Base-by-base conservation (phyloP, 352 stramenopile genomes). In the Pythium phragmitis region DNA sequence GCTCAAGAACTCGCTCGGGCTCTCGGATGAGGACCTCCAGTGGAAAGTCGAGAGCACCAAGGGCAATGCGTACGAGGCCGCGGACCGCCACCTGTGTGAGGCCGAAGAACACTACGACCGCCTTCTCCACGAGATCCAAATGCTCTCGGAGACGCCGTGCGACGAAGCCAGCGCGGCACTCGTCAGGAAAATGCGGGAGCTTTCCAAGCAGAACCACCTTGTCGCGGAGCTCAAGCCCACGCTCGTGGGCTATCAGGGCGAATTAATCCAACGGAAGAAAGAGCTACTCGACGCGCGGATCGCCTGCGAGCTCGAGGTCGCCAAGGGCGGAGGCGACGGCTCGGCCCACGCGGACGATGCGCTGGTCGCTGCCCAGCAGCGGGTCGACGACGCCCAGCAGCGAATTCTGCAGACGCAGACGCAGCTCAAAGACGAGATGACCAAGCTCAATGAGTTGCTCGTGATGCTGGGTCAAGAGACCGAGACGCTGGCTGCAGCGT, bases 1-100 rank as follows among this genome's bases (percentile, higher is more conserved):
- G 8, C 70, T 92, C 21, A 92, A 92, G 49, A 85, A 81, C 14
- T 80, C 77, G 17, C 68, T 92, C 4, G 84, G 84, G 4, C 73
- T 92, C 19, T 88, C 79, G 9, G 84, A 92, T 13, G 84, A 92
- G 69, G 84, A 92, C 19, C 70, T 92, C 30, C 72, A 87, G 47
- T 93, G 82, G 84, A 88, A 89, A 60, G 78, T 93, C 28, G 82
- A 93, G 50, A 89, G 79, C 50, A 63, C 81, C 19, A 87, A 89
- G 48, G 80, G 80, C 2, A 92, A 93, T 45, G 81, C 80, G 14
- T 93, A 85, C 65, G 56, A 89, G 2, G 76, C 80, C 21, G 82
- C 82, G 1, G 82, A 90, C 58, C 63, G 65, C 0, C 77, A 87
- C 33, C 57, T 90, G 19, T 59, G 53, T 43, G 71, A 76, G 13